These are phyloP conservation scores for Botryotinia calthae DNA, from an alignment of 2,329 filamentous ascomycete species.

Conservation along the genomic window DNA sequence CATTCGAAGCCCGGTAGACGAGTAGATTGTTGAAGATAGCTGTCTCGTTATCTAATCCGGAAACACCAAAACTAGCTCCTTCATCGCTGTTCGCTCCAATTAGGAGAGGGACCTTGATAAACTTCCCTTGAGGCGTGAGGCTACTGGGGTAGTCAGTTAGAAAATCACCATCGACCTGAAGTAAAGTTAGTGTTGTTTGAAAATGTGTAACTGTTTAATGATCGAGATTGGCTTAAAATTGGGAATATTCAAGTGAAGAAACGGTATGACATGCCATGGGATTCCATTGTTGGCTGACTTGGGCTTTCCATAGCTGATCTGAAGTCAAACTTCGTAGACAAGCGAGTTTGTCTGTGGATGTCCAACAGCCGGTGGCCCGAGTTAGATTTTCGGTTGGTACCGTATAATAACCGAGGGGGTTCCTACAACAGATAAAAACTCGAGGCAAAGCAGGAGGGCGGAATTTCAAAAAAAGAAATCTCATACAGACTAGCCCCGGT, in stretches of 20 bases:
- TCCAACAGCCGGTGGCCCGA: slow-evolving; percentile 32
- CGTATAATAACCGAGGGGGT: slow-evolving; percentile 40
- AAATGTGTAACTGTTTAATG: background rate
- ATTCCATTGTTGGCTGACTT: slow-evolving; percentile 29
- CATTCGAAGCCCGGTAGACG: slow-evolving; percentile 41
- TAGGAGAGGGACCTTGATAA: slow-evolving; percentile 46
- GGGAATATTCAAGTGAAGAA: background rate
- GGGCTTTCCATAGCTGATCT: slow-evolving; percentile 25
- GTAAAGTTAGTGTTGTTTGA: background rate
- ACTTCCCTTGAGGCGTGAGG: slow-evolving; percentile 44
- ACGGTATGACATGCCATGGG: slow-evolving; percentile 18
- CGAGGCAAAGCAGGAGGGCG: too few relatives aligned
- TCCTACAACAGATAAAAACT: background rate
- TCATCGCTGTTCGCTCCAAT: slow-evolving; percentile 52
- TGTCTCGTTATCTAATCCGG: slow-evolving; percentile 42
- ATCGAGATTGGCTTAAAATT: background rate
- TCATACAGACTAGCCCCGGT: slow-evolving; percentile 22
- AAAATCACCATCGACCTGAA: slow-evolving; percentile 45
- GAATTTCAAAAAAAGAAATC: background rate
- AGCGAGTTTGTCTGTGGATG: slow-evolving; percentile 26
- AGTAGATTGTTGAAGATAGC: slow-evolving; percentile 45
- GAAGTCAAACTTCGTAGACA: slow-evolving; percentile 29
- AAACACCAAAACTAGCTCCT: slow-evolving; percentile 45
- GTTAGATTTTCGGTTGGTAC: slow-evolving; percentile 41
- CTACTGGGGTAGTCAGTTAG: slow-evolving; percentile 49